phyloP scores from a whole-genome alignment of 75 land plant species.

The Picea sitchensis region DNA sequence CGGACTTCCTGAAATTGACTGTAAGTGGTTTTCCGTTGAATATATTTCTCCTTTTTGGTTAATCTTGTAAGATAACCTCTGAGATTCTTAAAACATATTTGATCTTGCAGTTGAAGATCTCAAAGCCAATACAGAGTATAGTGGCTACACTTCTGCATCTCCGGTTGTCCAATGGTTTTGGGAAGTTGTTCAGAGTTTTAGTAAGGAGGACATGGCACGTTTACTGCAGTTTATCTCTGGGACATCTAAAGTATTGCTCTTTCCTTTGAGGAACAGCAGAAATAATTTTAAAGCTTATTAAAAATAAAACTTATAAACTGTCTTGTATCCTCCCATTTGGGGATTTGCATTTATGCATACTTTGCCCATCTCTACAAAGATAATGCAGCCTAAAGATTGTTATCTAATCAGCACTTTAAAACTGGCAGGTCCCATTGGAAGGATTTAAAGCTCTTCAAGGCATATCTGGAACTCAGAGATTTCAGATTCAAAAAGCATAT shows the following conservation, averaged over 20 bases:
- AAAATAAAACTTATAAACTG: no score
- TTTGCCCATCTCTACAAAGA: no score
- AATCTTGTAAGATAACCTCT: neutral
- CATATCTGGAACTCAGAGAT: slow-evolving; percentile 17
- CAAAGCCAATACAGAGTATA: slow-evolving; percentile 23
- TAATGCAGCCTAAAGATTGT: no score
- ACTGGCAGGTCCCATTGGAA: slow-evolving; percentile 18
- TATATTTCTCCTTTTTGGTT: neutral
- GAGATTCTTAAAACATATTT: neutral
- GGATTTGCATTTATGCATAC: no score
- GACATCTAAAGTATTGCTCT: slow-evolving; percentile 40
- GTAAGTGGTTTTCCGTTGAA: slow-evolving; percentile 1
- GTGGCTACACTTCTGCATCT: slow-evolving; percentile 15
- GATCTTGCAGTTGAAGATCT: slow-evolving; percentile 24
- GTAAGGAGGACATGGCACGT: slow-evolving; percentile 34
- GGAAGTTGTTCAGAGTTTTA: slow-evolving; percentile 24
- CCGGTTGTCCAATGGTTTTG: slow-evolving; percentile 27
- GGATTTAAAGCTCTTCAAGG: slow-evolving; percentile 23
- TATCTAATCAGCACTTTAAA: no score
- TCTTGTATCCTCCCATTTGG: no score
- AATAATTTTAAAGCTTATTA: no score
- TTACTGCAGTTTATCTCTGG: slow-evolving; percentile 49
- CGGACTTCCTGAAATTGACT: slow-evolving; percentile 27
- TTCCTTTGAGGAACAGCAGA: no score
- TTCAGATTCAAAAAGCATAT: slow-evolving; percentile 23